Percentiles rank a stretch among this genome's conserved stretches.
Evolutionary conservation across 768 basidiomycete genomes (phyloP).

Genomic region (Lactifluus hygrophoroides): DNA sequence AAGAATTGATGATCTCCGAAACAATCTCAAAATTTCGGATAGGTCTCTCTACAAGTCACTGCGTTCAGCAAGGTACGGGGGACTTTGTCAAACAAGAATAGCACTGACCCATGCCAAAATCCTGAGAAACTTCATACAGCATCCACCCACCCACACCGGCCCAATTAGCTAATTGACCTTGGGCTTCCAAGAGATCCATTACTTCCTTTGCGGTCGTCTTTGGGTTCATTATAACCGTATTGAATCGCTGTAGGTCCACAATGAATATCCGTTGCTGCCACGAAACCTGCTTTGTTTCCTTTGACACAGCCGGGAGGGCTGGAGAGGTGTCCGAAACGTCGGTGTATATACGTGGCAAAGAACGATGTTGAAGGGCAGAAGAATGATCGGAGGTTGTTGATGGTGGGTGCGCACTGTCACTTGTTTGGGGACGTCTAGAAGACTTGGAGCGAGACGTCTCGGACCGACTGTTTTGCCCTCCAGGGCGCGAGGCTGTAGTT

Average conservation of each 20-base stretch:
- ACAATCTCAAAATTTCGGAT: slow-evolving; percentile 83
- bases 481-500: slow-evolving; percentile 24
- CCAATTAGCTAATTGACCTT: slow-evolving; percentile 58
- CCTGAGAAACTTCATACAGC: slow-evolving; percentile 82
- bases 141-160: slow-evolving; percentile 69
- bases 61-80: not conserved
- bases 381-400: slow-evolving; percentile 11
- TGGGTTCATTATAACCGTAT: slow-evolving; percentile 61
- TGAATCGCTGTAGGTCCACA: slow-evolving; percentile 65
- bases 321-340: slow-evolving; percentile 17
- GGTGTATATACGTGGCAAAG: slow-evolving; percentile 33
- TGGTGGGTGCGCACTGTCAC: slow-evolving; percentile 24
- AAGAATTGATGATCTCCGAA: slow-evolving; percentile 69
- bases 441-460: slow-evolving; percentile 22
- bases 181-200: slow-evolving; percentile 50
- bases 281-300: slow-evolving; percentile 20
- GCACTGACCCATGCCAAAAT: slow-evolving; percentile 82
- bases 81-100: not conserved
- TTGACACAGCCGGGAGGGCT: not conserved
- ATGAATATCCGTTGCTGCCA: slow-evolving; percentile 71
- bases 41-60: slow-evolving; percentile 60
- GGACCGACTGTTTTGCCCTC: slow-evolving; percentile 27
- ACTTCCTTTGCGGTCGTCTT: slow-evolving; percentile 68
- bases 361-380: slow-evolving; percentile 26
- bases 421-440: slow-evolving; percentile 21